A percentile compares a stretch with the other conserved stretches of the same genome.
Evolutionary conservation across 1,284 basidiomycete genomes (phyloP).

Genomic region (Spongispora temasekensis): DNA sequence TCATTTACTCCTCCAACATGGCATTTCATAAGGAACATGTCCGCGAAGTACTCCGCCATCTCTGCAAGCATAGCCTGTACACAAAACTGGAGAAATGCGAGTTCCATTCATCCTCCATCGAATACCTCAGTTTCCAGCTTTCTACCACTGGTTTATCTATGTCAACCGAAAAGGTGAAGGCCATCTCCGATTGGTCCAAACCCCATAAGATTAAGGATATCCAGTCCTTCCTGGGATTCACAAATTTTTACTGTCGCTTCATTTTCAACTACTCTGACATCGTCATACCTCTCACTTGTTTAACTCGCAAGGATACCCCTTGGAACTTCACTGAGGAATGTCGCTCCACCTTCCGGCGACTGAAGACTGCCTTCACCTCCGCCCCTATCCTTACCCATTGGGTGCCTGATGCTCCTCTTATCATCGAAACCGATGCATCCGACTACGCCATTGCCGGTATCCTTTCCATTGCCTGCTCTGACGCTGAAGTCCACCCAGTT

Average conservation of each 20-base stretch:
- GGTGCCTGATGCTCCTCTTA: background rate
- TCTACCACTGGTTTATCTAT: too few relatives aligned
- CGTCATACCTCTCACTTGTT: background rate
- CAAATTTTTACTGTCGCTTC: background rate
- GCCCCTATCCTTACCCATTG: conserved; percentile 1
- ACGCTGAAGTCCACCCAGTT: background rate
- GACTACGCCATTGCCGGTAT: background rate
- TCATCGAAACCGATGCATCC: background rate
- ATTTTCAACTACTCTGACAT: background rate
- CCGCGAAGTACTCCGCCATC: too few relatives aligned
- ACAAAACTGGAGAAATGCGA: too few relatives aligned
- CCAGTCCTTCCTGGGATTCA: too few relatives aligned
- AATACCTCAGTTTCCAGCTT: too few relatives aligned
- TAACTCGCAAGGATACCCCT: background rate
- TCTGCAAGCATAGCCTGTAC: too few relatives aligned
- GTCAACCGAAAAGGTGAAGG: background rate
- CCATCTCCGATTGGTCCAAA: background rate
- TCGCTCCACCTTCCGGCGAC: background rate
- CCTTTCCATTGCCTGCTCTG: background rate
- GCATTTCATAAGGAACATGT: too few relatives aligned
- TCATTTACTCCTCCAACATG: too few relatives aligned
- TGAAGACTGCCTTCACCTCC: conserved; percentile 5
- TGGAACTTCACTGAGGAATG: background rate
- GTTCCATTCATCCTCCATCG: too few relatives aligned
- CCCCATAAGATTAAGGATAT: too few relatives aligned